phyloP scores from a whole-genome alignment of 164 flowering plant genomes.

The Protea cynaroides region DNA sequence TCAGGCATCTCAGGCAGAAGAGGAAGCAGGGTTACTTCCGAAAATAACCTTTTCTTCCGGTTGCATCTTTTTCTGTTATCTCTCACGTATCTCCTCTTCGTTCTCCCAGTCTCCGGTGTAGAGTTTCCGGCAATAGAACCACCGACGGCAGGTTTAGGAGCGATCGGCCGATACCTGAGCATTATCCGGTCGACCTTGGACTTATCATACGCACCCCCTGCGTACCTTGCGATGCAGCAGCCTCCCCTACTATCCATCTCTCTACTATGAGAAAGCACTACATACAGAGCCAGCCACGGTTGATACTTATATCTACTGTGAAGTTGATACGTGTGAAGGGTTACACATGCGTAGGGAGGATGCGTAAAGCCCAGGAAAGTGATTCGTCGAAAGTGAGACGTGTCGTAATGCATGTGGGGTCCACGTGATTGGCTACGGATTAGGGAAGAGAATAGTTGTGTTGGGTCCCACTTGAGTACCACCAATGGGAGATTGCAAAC shows the following conservation, averaged over 20 bases:
- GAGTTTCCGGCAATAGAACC: conserved; percentile 28
- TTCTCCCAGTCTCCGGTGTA: conserved; percentile 26
- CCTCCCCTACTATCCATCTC: conserved; percentile 65
- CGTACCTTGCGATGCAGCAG: conserved; percentile 66
- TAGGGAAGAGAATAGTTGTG: background rate
- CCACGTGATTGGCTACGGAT: conserved; percentile 13
- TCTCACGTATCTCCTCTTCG: conserved; percentile 33
- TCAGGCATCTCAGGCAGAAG: conserved; percentile 62
- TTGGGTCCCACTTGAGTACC: conserved; percentile 18
- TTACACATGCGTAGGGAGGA: conserved; percentile 22
- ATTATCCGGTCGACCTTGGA: conserved; percentile 55
- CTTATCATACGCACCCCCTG: conserved; percentile 33
- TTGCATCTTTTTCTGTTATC: conserved; percentile 6
- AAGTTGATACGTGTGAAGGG: conserved; percentile 25
- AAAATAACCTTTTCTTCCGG: conserved; percentile 17
- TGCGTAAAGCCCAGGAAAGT: conserved; percentile 17
- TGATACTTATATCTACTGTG: conserved; percentile 13
- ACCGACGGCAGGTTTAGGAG: conserved; percentile 57
- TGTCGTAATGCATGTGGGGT: conserved; percentile 21
- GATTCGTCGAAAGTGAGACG: conserved; percentile 40
- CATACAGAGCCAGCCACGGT: background rate
- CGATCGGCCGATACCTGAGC: conserved; percentile 80
- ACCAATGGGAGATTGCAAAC: conserved; percentile 22
- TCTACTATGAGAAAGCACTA: too few relatives aligned
- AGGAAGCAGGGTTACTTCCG: conserved; percentile 48